Evolutionary conservation across 768 basidiomycete genomes (phyloP), one percentile per base, ranked within the genome.

Genomic region (Trametes cinnabarina): DNA sequence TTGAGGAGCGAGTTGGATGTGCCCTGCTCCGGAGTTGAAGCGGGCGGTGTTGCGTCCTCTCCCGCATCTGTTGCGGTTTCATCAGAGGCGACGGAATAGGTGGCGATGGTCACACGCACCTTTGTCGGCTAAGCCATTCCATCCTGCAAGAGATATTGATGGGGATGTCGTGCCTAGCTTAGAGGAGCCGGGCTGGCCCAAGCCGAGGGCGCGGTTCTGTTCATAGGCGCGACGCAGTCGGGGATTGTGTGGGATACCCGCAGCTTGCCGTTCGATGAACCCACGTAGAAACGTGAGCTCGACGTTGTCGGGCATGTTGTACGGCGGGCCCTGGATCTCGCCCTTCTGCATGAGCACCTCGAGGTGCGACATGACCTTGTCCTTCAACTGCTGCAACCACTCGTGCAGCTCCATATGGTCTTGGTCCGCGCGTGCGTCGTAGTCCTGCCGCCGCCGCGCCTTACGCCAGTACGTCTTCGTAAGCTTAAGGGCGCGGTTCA

Each of bases 391-490:
- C 65, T 92, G 90, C 2, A 92, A 74, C 90, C 90, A 92, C 68
- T 92, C 90, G 65, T 92, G 90, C 20, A 92, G 74, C 68, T 92
- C 90, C 89, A 92, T 92, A 66, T 92, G 90, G 68, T 92, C 90
- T 69, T 90, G 90, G 76, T 92, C 90, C 1, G 90, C 90, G 47
- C 86, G 83, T 49, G 87, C 84, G 68, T 92, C 88, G 73, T 88
- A 92, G 74, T 91, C 90, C 73, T 92, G 90, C 60, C 90, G 83
- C 72, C 90, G 85, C 80, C 70, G 63, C 3, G 72, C 74, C 68
- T 92, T 92, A 62, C 90, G 79, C 90, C 90, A 92, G 70, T 88
- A 92, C 0, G 88, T 91, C 74, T 91, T 92, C 26, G 90, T 92
- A 63, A 90, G 76, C 70, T 91, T 91, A 65, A 92, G 82, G 15